A percentile compares a stretch with the other conserved stretches of the same genome.
phyloP scores from a whole-genome alignment of 129 eudicot genomes.

The Lactuca saligna region DNA sequence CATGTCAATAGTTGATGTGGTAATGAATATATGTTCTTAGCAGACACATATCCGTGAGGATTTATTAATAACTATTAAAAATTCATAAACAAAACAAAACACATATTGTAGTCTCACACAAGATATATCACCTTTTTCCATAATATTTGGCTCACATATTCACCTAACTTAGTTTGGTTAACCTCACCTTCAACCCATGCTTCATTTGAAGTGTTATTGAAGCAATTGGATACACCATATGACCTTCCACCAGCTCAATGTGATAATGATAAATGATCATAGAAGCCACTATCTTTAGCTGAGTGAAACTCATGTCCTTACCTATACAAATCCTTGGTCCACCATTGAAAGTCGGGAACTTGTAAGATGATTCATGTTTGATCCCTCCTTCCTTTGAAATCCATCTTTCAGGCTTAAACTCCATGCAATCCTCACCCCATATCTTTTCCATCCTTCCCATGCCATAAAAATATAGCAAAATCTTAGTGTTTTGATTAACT shows the following conservation, averaged over 20 bases:
- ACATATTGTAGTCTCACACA: background rate
- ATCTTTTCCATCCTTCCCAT: constrained; percentile 54
- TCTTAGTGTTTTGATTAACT: constrained; percentile 24
- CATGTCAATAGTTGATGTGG: background rate
- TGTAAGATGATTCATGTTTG: constrained; percentile 50
- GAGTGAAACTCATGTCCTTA: constrained; percentile 11
- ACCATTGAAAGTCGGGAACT: background rate
- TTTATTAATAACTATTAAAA: too few relatives aligned
- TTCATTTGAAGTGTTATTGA: constrained; percentile 43
- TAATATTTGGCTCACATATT: background rate
- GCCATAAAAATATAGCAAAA: constrained; percentile 35
- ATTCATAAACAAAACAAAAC: background rate
- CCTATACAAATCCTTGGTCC: background rate
- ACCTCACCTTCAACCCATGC: constrained; percentile 47
- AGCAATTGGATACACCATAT: constrained; percentile 28
- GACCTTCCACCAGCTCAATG: too few relatives aligned
- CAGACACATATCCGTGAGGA: background rate
- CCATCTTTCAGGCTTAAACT: constrained; percentile 14
- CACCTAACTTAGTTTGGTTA: constrained; percentile 4
- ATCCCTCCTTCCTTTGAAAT: constrained; percentile 37
- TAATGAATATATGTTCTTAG: background rate
- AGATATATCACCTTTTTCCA: background rate
- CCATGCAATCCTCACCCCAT: constrained; percentile 58
- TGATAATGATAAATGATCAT: constrained; percentile 10
- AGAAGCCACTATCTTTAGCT: constrained; percentile 46